A percentile compares a stretch with the other conserved stretches of the same genome.
Evolutionary conservation across 2,329 filamentous ascomycete genomes (phyloP).

Genomic region (Fusarium sacchari): DNA sequence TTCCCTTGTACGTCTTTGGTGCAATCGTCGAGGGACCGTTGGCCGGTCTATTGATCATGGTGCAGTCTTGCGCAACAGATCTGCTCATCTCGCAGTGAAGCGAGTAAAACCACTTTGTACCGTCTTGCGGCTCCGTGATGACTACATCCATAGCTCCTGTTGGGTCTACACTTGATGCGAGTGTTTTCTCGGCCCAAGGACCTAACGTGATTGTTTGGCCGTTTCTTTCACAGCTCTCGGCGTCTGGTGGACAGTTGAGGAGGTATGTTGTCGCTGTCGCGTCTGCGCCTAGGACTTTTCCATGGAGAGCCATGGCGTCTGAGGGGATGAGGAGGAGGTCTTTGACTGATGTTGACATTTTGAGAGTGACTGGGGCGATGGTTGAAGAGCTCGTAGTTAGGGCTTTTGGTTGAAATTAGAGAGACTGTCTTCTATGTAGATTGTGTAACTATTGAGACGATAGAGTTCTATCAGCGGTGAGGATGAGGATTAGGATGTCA

Average conservation of each 20-base stretch:
- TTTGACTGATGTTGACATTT: slow-evolving; percentile 1
- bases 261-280: not conserved
- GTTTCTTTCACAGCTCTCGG: not conserved
- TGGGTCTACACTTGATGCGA: not conserved
- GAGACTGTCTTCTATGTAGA: no score
- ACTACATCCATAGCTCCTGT: not conserved
- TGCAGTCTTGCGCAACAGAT: not conserved
- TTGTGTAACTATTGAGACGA: not conserved
- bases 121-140: not conserved
- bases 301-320: not conserved
- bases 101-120: not conserved
- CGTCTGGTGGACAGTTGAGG: not conserved
- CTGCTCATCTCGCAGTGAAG: not conserved
- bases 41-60: not conserved
- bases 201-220: not conserved
- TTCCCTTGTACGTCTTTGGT: not conserved
- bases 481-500: not conserved
- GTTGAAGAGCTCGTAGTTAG: accelerated
- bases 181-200: not conserved
- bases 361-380: not conserved
- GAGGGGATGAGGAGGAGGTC: not conserved
- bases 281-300: not conserved
- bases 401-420: accelerated
- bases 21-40: accelerated
- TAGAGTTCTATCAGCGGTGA: not conserved